Conservation (phyloP, 768 basidiomycete genomes). For the Suillus tomentosus region DNA sequence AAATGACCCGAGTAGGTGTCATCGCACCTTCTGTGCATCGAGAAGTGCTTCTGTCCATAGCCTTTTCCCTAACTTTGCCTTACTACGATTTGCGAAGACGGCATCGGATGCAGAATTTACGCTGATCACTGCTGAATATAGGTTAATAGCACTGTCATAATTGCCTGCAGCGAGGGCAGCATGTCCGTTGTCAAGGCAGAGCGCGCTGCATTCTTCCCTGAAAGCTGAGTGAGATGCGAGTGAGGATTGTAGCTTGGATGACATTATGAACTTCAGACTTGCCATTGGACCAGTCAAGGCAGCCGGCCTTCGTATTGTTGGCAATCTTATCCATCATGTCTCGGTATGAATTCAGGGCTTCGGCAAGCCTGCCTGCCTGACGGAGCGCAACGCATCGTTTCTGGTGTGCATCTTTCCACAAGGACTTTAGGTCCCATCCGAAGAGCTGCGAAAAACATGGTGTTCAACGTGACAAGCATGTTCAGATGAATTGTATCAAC, state of each 20-base stretch:
- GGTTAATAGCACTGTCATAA: neutral
- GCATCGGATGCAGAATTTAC: neutral
- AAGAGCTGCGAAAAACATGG: neutral
- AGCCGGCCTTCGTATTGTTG: neutral
- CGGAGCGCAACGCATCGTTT: neutral
- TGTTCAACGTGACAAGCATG: neutral
- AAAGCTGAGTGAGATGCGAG: neutral
- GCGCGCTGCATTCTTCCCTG: neutral
- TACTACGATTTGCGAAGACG: neutral
- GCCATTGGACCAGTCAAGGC: neutral
- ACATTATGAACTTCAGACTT: neutral
- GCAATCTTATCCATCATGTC: neutral
- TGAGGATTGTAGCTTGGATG: neutral
- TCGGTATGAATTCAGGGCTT: neutral
- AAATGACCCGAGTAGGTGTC: neutral
- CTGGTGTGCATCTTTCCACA: neutral
- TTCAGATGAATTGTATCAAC: neutral
- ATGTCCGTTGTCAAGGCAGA: neutral
- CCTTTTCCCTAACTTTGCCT: neutral
- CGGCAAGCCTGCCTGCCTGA: neutral
- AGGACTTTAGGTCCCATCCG: neutral
- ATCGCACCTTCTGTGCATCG: neutral
- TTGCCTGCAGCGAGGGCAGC: neutral
- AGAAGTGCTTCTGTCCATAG: neutral
- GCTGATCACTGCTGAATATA: neutral